A percentile compares a stretch with the other conserved stretches of the same genome.
Conservation (phyloP, 2,329 filamentous ascomycete species). For the Pestalotiopsis sp. region DNA sequence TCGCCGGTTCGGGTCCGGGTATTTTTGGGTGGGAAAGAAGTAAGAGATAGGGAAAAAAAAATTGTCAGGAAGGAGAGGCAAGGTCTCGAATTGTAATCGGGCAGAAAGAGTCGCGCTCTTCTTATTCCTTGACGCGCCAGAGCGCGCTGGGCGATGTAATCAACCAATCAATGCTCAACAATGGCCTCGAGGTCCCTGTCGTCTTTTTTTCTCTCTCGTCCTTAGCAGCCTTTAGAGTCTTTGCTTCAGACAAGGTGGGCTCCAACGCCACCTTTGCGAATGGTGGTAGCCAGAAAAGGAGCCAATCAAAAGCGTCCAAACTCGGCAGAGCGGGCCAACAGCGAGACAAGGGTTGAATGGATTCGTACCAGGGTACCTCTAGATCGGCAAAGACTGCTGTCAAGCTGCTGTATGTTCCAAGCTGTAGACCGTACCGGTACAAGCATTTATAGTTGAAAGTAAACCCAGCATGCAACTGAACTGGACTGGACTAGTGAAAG, state of each 20-base stretch:
- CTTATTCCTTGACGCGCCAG: conserved; percentile 43
- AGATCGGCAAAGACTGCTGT: background rate
- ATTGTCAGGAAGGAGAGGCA: conserved; percentile 34
- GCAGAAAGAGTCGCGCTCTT: conserved; percentile 35
- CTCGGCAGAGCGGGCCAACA: background rate
- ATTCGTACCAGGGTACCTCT: background rate
- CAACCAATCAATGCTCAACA: conserved; percentile 3
- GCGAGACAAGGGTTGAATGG: conserved; percentile 14
- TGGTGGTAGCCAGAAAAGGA: conserved; percentile 6
- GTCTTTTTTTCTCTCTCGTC: background rate
- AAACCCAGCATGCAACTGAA: too few relatives aligned
- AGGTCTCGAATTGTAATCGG: conserved; percentile 27
- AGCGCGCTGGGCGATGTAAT: conserved; percentile 1
- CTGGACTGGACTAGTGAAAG: too few relatives aligned
- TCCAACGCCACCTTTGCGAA: conserved; percentile 13
- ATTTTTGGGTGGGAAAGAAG: conserved; percentile 1
- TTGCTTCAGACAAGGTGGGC: conserved; percentile 11
- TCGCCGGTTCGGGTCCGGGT: background rate
- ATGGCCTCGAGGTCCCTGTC: background rate
- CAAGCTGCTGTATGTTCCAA: background rate
- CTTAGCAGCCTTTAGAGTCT: background rate
- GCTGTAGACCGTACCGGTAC: background rate
- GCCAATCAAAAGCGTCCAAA: background rate
- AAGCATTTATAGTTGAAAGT: too few relatives aligned
- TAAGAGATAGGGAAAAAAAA: conserved; percentile 32